These are phyloP conservation scores for Aureobasidium sp. DNA, from an alignment of 2,329 filamentous ascomycete species.

Conservation along the genomic window DNA sequence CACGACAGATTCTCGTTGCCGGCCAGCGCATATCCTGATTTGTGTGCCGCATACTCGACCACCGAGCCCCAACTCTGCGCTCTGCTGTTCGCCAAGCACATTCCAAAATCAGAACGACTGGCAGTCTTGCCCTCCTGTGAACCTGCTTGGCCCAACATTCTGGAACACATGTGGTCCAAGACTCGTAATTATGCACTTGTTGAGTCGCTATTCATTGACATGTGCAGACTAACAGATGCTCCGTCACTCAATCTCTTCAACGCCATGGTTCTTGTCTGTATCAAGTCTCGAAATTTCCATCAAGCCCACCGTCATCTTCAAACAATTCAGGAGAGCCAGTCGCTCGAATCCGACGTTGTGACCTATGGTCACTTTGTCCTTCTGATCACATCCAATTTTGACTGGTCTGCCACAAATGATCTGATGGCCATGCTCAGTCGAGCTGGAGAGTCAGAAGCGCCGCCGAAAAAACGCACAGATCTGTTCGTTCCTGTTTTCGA, in stretches of 20 bases:
- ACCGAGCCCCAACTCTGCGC: neutral
- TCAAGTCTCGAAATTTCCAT: neutral
- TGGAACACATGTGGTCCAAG: neutral
- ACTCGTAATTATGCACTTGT: neutral
- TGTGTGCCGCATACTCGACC: constrained; percentile 2
- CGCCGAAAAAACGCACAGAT: neutral
- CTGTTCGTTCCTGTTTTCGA: constrained; percentile 9
- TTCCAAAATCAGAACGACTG: neutral
- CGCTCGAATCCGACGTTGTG: neutral
- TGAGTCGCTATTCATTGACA: neutral
- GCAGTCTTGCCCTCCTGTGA: neutral
- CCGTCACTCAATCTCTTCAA: constrained; percentile 8
- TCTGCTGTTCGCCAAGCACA: neutral
- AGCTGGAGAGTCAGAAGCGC: neutral
- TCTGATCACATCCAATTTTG: constrained; percentile 16
- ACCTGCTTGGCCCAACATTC: constrained; percentile 9
- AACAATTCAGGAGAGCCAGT: neutral
- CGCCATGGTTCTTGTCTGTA: constrained; percentile 8
- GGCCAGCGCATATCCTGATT: neutral
- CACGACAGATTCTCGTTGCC: neutral
- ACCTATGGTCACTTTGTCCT: constrained; percentile 14
- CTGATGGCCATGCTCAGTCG: constrained; percentile 13
- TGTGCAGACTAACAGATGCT: neutral
- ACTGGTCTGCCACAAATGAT: constrained; percentile 17
- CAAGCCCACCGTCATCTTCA: neutral